Base-by-base conservation (phyloP, 1,139 yeast species). In the Saccharomycopsis hybrid region DNA sequence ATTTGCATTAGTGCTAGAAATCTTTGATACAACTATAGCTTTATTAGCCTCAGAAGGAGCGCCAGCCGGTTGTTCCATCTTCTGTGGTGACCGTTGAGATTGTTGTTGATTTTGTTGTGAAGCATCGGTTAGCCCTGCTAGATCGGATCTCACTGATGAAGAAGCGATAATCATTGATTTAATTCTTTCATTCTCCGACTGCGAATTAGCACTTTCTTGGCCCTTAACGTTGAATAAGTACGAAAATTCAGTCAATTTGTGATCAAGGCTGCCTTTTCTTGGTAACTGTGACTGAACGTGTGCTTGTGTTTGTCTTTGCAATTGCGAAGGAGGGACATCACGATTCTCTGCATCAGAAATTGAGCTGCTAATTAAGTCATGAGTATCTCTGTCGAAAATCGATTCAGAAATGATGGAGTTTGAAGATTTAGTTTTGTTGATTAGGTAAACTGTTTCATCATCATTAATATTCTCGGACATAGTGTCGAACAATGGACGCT, bases 161-260 rank as follows among this genome's bases (percentile, higher is more conserved):
- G 50, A 47, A n/a, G 53, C 43, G 13, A 46, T 39, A 30, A 49
- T 35, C 28, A 24, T 28, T 24, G 29, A 13, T 24, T 8, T 5
- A 8, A n/a, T 30, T 42, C 7, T 30, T n/a, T 8, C 44, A 24
- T 8, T 25, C 7, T 32, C 31, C 18, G 18, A 18, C 18, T 18
- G 18, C 18, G 18, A 18, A 27, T 18, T 4, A 18, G 44, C 25
- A 13, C 11, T 31, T 31, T 32, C 48, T 5, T 25, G 30, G 30
- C 41, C 54, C 8, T 29, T 24, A 33, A 45, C 41, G n/a, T 41
- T 44, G 40, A 45, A 49, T 29, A 51, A 30, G 35, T 51, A 51
- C 3, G 52, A 37, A 37, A 51, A 51, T 32, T 51, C 52, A 33
- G 38, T 49, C 25, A 51, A 41, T 28, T 45, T 41, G n/a, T 31